A percentile compares a stretch with the other conserved stretches of the same genome.
Conservation (phyloP, 129 eudicot genomes). For the Flaveria linearis region DNA sequence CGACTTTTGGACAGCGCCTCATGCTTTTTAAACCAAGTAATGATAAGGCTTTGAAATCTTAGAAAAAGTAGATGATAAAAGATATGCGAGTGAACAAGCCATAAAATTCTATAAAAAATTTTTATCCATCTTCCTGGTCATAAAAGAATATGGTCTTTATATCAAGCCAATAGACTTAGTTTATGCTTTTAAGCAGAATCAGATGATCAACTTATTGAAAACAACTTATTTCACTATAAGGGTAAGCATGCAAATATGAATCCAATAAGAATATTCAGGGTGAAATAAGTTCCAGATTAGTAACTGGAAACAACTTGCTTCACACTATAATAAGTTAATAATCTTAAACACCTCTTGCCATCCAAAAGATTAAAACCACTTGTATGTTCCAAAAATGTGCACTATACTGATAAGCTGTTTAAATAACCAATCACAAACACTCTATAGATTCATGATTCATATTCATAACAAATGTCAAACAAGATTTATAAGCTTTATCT, state of each 20-base stretch:
- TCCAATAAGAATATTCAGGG: background rate
- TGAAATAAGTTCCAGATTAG: background rate
- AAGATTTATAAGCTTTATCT: too few species aligned
- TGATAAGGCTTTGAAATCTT: too few species aligned
- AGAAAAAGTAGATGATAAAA: too few species aligned
- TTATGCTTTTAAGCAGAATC: too few species aligned
- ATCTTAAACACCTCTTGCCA: background rate
- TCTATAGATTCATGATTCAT: background rate
- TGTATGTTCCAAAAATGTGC: background rate
- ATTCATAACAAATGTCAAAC: background rate
- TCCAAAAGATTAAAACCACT: background rate
- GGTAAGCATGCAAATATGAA: background rate
- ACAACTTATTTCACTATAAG: background rate
- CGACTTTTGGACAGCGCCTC: too few species aligned
- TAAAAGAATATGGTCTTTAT: too few species aligned
- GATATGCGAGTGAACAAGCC: too few species aligned
- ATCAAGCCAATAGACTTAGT: too few species aligned
- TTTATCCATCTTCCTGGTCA: too few species aligned
- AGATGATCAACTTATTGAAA: slow-evolving; percentile 1
- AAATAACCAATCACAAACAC: background rate
- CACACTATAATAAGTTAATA: background rate
- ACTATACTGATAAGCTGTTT: too few species aligned
- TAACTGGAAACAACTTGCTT: background rate
- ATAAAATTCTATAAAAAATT: too few species aligned
- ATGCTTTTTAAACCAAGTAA: too few species aligned